Evolutionary conservation across 345 rosid species (phyloP), one percentile per base, ranked within the genome.

Genomic region (Lenwebbia sp.): DNA sequence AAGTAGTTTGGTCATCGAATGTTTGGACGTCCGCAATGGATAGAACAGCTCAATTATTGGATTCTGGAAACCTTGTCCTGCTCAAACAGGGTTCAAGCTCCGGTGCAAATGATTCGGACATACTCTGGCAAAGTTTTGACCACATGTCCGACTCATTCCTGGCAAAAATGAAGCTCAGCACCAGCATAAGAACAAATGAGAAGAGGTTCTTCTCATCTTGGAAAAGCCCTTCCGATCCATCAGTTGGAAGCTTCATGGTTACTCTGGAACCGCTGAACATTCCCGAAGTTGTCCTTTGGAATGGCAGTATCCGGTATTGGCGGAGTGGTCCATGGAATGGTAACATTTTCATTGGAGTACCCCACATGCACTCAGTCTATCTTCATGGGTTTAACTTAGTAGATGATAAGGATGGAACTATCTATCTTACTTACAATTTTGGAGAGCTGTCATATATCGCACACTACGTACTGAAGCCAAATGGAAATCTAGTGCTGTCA

Each of bases 71-170:
- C 83, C 91, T 94, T 56, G 86, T 85, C n/a, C 51, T 95, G 88
- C 76, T 50, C 82, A 91, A 89, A 33, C 17, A 86, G 88, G 51
- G 58, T 55, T 54, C 65, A 8, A 55, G 26, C 40, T 17, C 70
- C 8, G 11, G 65, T 11, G 21, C 12, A 21, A 76, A 41, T 51
- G 47, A 21, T 22, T 86, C 52, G 23, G 89, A 89, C 82, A 85
- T 19, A 9, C 13, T 88, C 2, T 94, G 96, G 98, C 91, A 95
- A 87, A 95, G 96, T 85, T 94, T 94, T 44, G 85, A 90, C 58
- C 83, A 92, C 21, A 92, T 94, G 44, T 85, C 85, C 4, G 83
- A 92, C 74, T 52, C 88, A 37, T 84, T 88, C 60, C 21, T 89
- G 84, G 85, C 87, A 28, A 58, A 56, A 33, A 93, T 93, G 98